phyloP scores from a whole-genome alignment of 345 rosid genomes.

The Ricinus communis region DNA sequence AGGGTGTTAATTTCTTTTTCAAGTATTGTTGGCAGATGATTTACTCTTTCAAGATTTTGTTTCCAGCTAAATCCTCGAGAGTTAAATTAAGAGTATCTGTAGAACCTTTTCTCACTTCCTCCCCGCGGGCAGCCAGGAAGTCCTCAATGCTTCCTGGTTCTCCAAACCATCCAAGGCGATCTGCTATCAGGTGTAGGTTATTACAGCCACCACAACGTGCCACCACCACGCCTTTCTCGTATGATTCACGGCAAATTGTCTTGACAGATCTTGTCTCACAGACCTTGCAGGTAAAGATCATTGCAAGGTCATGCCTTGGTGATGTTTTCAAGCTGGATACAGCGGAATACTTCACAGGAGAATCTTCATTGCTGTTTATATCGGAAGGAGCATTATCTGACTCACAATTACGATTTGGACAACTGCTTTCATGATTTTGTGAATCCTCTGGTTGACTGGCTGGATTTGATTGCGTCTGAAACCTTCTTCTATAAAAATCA shows the following conservation, averaged over 20 bases:
- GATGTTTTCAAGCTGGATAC: slow-evolving; percentile 58
- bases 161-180: slow-evolving; percentile 87
- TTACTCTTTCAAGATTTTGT: slow-evolving; percentile 35
- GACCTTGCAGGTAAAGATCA: slow-evolving; percentile 85
- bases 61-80: slow-evolving; percentile 84
- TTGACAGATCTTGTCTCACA: slow-evolving; percentile 84
- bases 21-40: background rate
- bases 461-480: slow-evolving; percentile 39
- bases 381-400: slow-evolving; percentile 22
- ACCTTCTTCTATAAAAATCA: slow-evolving; percentile 32
- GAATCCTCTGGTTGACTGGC: slow-evolving; percentile 22
- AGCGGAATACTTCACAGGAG: slow-evolving; percentile 35
- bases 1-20: background rate
- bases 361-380: slow-evolving; percentile 21
- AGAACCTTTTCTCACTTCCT: slow-evolving; percentile 76
- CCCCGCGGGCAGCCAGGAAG: slow-evolving; percentile 75
- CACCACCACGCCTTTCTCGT: slow-evolving; percentile 87
- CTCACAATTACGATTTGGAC: slow-evolving; percentile 24
- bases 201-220: slow-evolving; percentile 79
- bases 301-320: slow-evolving; percentile 78
- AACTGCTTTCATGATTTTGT: slow-evolving; percentile 23
- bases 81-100: slow-evolving; percentile 69
- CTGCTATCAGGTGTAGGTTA: slow-evolving; percentile 84
- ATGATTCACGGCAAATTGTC: slow-evolving; percentile 67
- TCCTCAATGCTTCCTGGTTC: slow-evolving; percentile 83